Percentiles rank a stretch among this genome's conserved stretches.
Conservation (phyloP, 495 filamentous ascomycete genomes). For the Hypoxylon crocopeplum region DNA sequence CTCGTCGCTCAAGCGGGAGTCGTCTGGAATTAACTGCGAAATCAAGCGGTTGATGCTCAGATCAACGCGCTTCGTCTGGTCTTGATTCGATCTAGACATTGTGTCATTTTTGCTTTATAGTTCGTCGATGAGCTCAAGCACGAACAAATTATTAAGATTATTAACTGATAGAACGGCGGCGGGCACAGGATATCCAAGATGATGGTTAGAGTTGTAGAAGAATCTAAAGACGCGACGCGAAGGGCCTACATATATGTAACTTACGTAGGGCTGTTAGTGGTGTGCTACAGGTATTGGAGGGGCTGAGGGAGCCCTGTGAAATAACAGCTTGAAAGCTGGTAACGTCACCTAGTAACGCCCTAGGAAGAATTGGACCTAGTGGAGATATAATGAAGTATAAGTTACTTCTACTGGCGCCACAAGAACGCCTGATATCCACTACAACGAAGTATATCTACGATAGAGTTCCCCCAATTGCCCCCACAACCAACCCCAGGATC, state of each 20-base stretch:
- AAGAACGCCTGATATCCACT: too few species aligned
- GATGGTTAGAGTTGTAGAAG: background rate
- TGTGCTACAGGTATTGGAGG: too few species aligned
- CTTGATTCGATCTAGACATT: slow-evolving; percentile 43
- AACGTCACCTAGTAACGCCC: too few species aligned
- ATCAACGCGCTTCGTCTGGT: slow-evolving; percentile 43
- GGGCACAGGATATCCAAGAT: background rate
- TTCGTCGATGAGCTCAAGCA: background rate
- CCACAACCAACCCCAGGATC: slow-evolving; percentile 10
- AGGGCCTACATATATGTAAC: too few species aligned
- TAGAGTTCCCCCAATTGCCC: background rate
- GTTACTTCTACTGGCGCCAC: too few species aligned
- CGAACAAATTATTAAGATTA: background rate
- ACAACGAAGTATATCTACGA: background rate
- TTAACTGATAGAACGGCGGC: background rate
- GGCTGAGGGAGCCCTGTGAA: too few species aligned
- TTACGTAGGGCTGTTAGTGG: too few species aligned
- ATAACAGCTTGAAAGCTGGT: too few species aligned
- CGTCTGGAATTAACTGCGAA: slow-evolving; percentile 57
- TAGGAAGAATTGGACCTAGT: too few species aligned
- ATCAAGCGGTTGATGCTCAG: slow-evolving; percentile 64
- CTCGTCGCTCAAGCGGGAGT: slow-evolving; percentile 57
- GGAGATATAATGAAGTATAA: too few species aligned
- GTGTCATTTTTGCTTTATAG: slow-evolving; percentile 37
- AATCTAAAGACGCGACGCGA: too few species aligned